Conservation (phyloP, 768 basidiomycete genomes). For the Boletellus ananas region DNA sequence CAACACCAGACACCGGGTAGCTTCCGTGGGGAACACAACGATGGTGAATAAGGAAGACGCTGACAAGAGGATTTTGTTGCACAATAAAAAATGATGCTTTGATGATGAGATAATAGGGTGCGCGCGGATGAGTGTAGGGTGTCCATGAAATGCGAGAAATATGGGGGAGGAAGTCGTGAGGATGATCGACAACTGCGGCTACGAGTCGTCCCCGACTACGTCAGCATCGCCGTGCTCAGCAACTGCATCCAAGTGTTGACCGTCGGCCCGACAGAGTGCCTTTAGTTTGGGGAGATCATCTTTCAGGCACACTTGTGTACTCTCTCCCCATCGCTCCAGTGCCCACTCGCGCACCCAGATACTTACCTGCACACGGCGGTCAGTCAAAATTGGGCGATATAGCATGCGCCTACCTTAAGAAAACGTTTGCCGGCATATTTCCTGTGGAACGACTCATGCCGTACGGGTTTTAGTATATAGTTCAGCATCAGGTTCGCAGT, state of each 20-base stretch:
- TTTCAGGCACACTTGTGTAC: slow-evolving; percentile 51
- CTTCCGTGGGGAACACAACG: slow-evolving; percentile 20
- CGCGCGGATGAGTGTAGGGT: slow-evolving; percentile 20
- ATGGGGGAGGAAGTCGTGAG: not conserved
- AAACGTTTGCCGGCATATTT: slow-evolving; percentile 86
- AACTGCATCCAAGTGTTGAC: slow-evolving; percentile 12
- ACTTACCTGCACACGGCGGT: slow-evolving; percentile 56
- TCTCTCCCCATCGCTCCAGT: slow-evolving; percentile 66
- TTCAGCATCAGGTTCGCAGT: slow-evolving; percentile 85
- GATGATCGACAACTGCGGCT: not conserved
- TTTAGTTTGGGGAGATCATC: slow-evolving; percentile 47
- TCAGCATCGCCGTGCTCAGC: slow-evolving; percentile 8
- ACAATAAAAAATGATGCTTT: slow-evolving; percentile 28
- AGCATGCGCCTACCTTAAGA: slow-evolving; percentile 57
- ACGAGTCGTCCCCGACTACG: slow-evolving; percentile 15
- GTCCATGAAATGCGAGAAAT: slow-evolving; percentile 24
- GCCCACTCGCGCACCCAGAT: slow-evolving; percentile 86
- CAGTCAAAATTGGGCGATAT: not conserved
- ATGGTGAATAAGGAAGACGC: slow-evolving; percentile 13
- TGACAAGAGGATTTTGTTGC: slow-evolving; percentile 25
- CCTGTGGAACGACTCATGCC: slow-evolving; percentile 76
- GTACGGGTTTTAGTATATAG: slow-evolving; percentile 70
- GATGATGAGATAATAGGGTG: slow-evolving; percentile 22
- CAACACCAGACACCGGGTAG: slow-evolving; percentile 2
- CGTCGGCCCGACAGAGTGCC: slow-evolving; percentile 19